These are phyloP conservation scores for Russula lepida DNA, from an alignment of 768 basidiomycete species.

Conservation along the genomic window DNA sequence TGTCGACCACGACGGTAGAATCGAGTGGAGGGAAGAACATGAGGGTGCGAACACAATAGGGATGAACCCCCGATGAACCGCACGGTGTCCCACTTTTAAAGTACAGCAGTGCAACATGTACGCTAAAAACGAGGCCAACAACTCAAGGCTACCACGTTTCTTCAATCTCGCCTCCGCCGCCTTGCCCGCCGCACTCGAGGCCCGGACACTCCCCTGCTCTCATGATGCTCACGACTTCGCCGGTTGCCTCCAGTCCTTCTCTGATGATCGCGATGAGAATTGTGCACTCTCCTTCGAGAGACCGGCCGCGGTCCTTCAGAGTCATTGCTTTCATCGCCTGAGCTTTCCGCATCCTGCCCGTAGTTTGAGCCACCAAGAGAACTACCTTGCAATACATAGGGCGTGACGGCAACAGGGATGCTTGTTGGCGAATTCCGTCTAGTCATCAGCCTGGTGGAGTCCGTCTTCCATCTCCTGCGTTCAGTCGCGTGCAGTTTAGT, in stretches of 20 bases:
- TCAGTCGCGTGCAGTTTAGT: constrained; percentile 2
- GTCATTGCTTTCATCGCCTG: neutral
- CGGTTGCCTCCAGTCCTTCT: neutral
- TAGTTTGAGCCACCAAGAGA: neutral
- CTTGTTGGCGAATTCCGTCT: neutral
- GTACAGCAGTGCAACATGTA: neutral
- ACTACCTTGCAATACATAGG: neutral
- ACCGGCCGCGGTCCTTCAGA: neutral
- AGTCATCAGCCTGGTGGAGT: neutral
- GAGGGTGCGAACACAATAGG: neutral
- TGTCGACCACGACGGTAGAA: constrained; percentile 15
- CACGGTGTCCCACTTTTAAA: neutral
- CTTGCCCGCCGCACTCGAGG: constrained; percentile 11
- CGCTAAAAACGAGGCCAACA: neutral
- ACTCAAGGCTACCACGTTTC: constrained; percentile 4
- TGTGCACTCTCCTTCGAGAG: neutral
- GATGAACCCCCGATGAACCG: neutral
- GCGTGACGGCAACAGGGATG: neutral
- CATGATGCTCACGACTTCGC: neutral
- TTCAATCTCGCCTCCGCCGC: constrained; percentile 7
- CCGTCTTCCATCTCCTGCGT: constrained; percentile 14
- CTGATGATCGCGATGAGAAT: neutral
- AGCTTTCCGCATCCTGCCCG: constrained; percentile 5
- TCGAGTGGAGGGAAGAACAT: constrained; percentile 21
- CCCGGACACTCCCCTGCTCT: neutral